Evolutionary conservation across 495 filamentous ascomycete genomes (phyloP).

Genomic region (Hyaloscypha variabilis): DNA sequence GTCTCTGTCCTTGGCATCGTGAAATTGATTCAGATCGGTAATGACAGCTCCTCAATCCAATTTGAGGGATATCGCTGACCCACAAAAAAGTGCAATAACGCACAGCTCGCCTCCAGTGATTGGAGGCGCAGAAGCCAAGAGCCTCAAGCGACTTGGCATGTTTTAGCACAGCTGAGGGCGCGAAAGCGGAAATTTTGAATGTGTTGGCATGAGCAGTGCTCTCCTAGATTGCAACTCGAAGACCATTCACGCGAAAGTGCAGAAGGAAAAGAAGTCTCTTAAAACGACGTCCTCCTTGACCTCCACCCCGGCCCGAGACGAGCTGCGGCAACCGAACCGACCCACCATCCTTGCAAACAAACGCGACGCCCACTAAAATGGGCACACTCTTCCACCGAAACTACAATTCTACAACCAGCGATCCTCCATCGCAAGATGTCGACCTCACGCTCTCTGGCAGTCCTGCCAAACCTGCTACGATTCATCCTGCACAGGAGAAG

Average conservation of each 20-base stretch:
- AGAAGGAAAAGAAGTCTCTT: neutral
- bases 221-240: neutral
- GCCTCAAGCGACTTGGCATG: neutral
- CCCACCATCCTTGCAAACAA: neutral
- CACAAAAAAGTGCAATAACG: no score
- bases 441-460: neutral
- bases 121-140: neutral
- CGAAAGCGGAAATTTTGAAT: neutral
- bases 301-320: neutral
- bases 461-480: neutral
- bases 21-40: no score
- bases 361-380: neutral
- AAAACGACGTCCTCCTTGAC: neutral
- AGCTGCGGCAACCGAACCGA: neutral
- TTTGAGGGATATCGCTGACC: no score
- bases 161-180: neutral
- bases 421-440: neutral
- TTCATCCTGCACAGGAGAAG: slow-evolving; percentile 1
- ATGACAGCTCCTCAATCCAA: no score
- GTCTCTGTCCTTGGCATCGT: no score
- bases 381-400: neutral
- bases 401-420: neutral
- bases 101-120: no score
- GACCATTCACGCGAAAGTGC: neutral
- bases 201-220: neutral